Percentiles rank a stretch among this genome's conserved stretches.
phyloP scores from a whole-genome alignment of 768 basidiomycete genomes.

The Termitomyces eurrhizus region DNA sequence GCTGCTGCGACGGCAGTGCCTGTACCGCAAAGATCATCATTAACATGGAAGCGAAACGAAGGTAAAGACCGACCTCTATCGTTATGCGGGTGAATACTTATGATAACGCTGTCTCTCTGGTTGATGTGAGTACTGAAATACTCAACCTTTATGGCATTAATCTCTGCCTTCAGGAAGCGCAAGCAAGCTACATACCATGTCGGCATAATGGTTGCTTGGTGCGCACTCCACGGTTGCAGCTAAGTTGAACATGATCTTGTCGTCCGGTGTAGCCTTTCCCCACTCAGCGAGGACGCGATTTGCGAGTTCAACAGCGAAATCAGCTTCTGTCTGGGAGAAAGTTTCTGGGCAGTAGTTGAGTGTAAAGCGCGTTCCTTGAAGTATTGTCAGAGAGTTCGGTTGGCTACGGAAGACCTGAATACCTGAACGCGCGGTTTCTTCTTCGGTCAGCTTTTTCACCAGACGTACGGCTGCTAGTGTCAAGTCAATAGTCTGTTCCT shows the following conservation, averaged over 20 bases:
- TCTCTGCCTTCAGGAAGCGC: neutral
- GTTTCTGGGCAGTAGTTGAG: conserved; percentile 87
- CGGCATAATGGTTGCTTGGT: conserved; percentile 83
- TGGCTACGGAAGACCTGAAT: neutral
- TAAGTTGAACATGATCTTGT: conserved; percentile 79
- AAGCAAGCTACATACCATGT: conserved; percentile 46
- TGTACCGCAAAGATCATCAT: conserved; percentile 15
- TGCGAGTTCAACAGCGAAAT: conserved; percentile 74
- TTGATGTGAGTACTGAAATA: conserved; percentile 70
- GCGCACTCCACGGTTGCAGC: conserved; percentile 83
- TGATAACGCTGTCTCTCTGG: conserved; percentile 64
- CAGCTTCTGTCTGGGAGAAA: conserved; percentile 81
- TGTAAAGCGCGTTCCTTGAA: conserved; percentile 53
- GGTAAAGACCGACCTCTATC: conserved; percentile 52
- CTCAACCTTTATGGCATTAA: conserved; percentile 49
- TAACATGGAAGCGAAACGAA: neutral
- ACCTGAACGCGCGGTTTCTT: conserved; percentile 61
- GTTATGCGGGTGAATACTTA: conserved; percentile 81
- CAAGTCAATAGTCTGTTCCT: conserved; percentile 70
- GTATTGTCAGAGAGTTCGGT: neutral
- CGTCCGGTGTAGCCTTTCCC: conserved; percentile 58
- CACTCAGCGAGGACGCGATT: conserved; percentile 69
- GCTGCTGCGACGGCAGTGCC: conserved; percentile 78
- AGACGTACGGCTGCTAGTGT: conserved; percentile 69
- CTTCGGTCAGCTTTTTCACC: conserved; percentile 63